phyloP scores from a whole-genome alignment of 2,329 filamentous ascomycete species.

The Cordyceps farinosa region DNA sequence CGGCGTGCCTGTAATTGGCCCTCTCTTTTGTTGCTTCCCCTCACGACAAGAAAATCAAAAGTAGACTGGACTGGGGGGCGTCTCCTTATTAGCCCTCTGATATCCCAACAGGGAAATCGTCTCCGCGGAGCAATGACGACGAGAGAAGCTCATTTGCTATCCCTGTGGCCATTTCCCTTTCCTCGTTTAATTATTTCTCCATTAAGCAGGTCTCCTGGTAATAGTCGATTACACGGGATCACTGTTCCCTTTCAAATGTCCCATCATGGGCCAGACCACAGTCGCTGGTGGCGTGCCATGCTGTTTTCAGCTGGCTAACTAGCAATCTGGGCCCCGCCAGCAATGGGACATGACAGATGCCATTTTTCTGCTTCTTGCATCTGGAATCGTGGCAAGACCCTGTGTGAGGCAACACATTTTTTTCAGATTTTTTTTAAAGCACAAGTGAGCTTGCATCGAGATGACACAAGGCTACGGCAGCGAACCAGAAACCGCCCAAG shows the following conservation, averaged over 20 bases:
- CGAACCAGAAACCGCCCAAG: background rate
- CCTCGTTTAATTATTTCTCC: background rate
- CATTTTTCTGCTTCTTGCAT: background rate
- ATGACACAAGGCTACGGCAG: slow-evolving; percentile 2
- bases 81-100: background rate
- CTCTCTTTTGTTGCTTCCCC: background rate
- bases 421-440: background rate
- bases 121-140: background rate
- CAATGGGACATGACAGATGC: background rate
- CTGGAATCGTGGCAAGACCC: background rate
- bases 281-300: too few species aligned
- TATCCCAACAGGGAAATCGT: background rate
- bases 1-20: background rate
- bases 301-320: background rate
- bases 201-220: background rate
- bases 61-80: background rate
- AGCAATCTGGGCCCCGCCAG: background rate
- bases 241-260: too few species aligned
- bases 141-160: background rate
- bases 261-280: background rate
- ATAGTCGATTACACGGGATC: background rate
- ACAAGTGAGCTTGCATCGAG: background rate
- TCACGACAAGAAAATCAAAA: background rate
- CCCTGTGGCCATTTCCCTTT: background rate
- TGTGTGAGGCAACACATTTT: background rate